phyloP scores from a whole-genome alignment of 2,329 filamentous ascomycete species.

The Epichloe uncinata region DNA sequence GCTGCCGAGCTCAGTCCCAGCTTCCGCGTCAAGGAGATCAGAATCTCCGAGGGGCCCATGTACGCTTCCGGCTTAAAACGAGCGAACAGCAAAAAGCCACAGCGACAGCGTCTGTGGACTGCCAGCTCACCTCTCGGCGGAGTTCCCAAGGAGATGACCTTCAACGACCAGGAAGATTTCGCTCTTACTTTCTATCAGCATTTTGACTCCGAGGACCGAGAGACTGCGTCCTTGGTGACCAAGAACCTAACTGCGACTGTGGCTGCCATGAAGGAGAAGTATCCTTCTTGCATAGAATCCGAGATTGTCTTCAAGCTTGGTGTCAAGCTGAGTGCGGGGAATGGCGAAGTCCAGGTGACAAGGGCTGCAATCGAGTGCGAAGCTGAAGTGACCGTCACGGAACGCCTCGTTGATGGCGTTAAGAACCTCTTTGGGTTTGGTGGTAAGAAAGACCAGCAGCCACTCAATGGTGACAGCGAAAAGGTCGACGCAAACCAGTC shows the following conservation, averaged over 20 bases:
- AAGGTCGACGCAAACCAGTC: constrained; percentile 23
- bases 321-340: constrained; percentile 55
- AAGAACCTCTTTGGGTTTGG: constrained; percentile 96
- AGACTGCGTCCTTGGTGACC: constrained; percentile 55
- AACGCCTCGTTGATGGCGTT: constrained; percentile 78
- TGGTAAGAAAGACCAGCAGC: constrained; percentile 68
- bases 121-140: constrained; percentile 61
- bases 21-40: constrained; percentile 96
- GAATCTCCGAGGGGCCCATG: constrained; percentile 59
- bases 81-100: constrained; percentile 51
- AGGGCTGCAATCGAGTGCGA: constrained; percentile 77
- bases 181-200: constrained; percentile 68
- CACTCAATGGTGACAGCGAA: constrained; percentile 51
- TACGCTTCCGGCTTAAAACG: constrained; percentile 70
- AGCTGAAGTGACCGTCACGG: constrained; percentile 57
- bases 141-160: constrained; percentile 68
- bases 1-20: constrained; percentile 84
- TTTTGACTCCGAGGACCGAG: constrained; percentile 42
- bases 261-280: constrained; percentile 62
- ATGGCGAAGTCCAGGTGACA: constrained; percentile 68
- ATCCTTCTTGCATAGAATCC: constrained; percentile 55
- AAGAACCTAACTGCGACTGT: constrained; percentile 79
- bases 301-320: constrained; percentile 72
- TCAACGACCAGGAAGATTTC: constrained; percentile 75
- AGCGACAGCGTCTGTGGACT: constrained; percentile 73